Percentiles rank a stretch among this genome's conserved stretches.
phyloP scores from a whole-genome alignment of 305 asterid genomes.

The Withania somnifera region DNA sequence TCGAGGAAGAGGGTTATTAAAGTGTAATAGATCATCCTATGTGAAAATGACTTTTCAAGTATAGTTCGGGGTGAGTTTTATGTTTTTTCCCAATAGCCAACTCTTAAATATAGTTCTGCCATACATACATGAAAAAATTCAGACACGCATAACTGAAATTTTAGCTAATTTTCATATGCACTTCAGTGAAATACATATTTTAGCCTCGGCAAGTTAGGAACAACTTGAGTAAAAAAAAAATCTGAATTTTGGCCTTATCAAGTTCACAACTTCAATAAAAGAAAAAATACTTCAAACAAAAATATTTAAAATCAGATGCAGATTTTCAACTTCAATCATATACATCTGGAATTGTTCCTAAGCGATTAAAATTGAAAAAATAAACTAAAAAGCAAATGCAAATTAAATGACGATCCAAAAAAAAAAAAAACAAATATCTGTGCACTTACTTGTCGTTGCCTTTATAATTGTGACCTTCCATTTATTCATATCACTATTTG shows the following conservation, averaged over 20 bases:
- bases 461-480: too few relatives aligned
- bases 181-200: fast-evolving
- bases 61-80: too few relatives aligned
- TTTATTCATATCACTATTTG: too few relatives aligned
- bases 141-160: neutral
- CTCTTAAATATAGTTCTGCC: neutral
- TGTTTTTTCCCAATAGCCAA: too few relatives aligned
- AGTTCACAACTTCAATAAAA: neutral
- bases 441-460: too few relatives aligned
- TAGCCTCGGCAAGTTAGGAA: too few relatives aligned
- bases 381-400: neutral
- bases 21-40: too few relatives aligned
- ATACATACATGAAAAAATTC: neutral
- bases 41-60: too few relatives aligned
- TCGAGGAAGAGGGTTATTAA: too few relatives aligned
- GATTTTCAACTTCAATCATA: neutral
- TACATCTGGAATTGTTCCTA: neutral
- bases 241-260: neutral
- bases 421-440: too few relatives aligned
- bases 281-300: neutral
- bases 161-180: neutral
- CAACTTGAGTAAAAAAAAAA: neutral
- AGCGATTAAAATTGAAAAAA: neutral
- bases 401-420: too few relatives aligned
- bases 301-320: neutral